Evolutionary conservation across 441 rosid genomes (phyloP).

Genomic region (Viola pubescens): DNA sequence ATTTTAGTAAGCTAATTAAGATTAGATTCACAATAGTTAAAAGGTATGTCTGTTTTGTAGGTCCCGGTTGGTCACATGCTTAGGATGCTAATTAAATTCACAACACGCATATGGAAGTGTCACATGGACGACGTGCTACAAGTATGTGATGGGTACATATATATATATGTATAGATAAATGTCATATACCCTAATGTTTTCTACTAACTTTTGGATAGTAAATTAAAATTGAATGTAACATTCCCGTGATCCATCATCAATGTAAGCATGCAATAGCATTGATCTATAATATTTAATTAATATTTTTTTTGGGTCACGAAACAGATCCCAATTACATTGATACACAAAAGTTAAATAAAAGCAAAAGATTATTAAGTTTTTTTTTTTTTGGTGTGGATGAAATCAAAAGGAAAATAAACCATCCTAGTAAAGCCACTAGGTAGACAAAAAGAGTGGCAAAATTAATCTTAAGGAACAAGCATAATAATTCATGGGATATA

Average conservation of each 20-base stretch:
- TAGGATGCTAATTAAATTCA: no score
- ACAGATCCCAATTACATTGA: background rate
- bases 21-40: no score
- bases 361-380: background rate
- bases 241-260: background rate
- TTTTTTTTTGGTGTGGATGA: background rate
- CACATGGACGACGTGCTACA: no score
- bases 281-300: background rate
- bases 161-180: no score
- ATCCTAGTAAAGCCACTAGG: background rate
- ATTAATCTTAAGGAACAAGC: slow-evolving; percentile 4
- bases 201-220: no score
- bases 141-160: no score
- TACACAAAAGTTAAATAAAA: background rate
- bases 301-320: background rate
- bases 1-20: no score
- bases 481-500: background rate
- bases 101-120: no score
- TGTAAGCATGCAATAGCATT: background rate
- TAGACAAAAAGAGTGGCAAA: slow-evolving; percentile 3
- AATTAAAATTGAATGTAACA: no score
- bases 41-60: no score
- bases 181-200: no score
- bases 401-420: slow-evolving; percentile 9
- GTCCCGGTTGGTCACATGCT: no score